These are phyloP conservation scores for Crotalaria pallida DNA, from an alignment of 306 rosid genomes.

Conservation along the genomic window DNA sequence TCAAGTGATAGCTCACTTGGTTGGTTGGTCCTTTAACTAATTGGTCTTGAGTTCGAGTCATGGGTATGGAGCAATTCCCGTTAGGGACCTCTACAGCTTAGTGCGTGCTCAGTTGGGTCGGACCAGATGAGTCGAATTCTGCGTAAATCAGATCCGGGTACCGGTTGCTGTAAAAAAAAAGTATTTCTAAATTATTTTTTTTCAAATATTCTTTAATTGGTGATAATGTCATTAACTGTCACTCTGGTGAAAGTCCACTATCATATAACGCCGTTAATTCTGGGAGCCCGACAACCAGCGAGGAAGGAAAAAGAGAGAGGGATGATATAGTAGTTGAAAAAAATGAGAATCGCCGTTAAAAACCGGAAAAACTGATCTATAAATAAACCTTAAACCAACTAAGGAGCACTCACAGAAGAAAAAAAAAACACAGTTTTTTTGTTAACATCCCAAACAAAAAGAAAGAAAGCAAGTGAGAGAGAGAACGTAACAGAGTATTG, in stretches of 20 bases:
- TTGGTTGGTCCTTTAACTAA: too few species aligned
- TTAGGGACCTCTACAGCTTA: too few species aligned
- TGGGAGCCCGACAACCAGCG: neutral
- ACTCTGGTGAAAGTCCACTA: slow-evolving; percentile 9
- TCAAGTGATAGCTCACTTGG: too few species aligned
- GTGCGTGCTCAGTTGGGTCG: too few species aligned
- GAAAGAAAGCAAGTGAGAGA: slow-evolving; percentile 9
- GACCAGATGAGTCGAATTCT: too few species aligned
- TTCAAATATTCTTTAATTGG: too few species aligned
- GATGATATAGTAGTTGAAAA: neutral
- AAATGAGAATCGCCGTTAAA: slow-evolving; percentile 25
- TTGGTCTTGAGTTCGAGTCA: too few species aligned
- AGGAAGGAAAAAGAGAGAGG: too few species aligned
- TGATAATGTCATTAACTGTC: slow-evolving; percentile 13
- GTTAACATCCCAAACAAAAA: slow-evolving; percentile 13
- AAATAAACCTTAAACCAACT: slow-evolving; percentile 37
- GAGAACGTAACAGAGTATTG: slow-evolving; percentile 21
- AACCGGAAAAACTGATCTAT: slow-evolving; percentile 33
- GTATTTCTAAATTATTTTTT: too few species aligned
- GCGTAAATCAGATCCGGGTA: too few species aligned
- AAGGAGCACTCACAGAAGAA: neutral
- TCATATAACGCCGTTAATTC: slow-evolving; percentile 29
- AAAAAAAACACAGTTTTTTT: neutral
- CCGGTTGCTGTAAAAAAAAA: too few species aligned
- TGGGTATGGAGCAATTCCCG: too few species aligned